Conservation (phyloP, 495 filamentous ascomycete species). For the Podospora australis region DNA sequence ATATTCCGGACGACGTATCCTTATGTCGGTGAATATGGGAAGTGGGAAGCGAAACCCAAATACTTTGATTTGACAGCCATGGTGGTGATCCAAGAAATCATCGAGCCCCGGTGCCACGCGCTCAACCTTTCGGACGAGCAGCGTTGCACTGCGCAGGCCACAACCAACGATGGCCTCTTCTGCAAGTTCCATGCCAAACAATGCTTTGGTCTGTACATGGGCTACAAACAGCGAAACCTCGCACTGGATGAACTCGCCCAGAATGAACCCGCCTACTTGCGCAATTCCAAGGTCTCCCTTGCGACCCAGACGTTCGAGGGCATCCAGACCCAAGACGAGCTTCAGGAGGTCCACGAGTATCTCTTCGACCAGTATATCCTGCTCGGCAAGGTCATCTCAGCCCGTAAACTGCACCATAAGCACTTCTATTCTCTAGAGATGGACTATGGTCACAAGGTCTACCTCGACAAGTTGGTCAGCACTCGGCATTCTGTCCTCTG, state of each 20-base stretch:
- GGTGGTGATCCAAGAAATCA: not conserved
- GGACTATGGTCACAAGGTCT: constrained; percentile 38
- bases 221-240: constrained; percentile 44
- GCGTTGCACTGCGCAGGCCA: constrained; percentile 30
- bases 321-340: constrained; percentile 28
- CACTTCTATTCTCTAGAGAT: constrained; percentile 44
- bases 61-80: not conserved
- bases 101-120: not conserved
- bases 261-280: constrained; percentile 32
- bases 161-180: constrained; percentile 39
- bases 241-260: constrained; percentile 35
- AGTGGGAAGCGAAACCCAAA: no score
- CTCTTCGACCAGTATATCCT: constrained; percentile 39
- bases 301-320: constrained; percentile 37
- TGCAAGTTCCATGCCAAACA: constrained; percentile 43
- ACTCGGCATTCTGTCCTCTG: constrained; percentile 33
- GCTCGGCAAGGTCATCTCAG: constrained; percentile 43
- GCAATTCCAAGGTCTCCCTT: constrained; percentile 26
- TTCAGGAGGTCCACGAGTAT: constrained; percentile 38
- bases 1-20: no score
- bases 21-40: no score
- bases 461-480: constrained; percentile 40
- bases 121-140: not conserved
- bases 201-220: constrained; percentile 43
- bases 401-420: constrained; percentile 47